Conservation (phyloP, 2,329 filamentous ascomycete species). For the Stachybotrys chlorohalonatus region DNA sequence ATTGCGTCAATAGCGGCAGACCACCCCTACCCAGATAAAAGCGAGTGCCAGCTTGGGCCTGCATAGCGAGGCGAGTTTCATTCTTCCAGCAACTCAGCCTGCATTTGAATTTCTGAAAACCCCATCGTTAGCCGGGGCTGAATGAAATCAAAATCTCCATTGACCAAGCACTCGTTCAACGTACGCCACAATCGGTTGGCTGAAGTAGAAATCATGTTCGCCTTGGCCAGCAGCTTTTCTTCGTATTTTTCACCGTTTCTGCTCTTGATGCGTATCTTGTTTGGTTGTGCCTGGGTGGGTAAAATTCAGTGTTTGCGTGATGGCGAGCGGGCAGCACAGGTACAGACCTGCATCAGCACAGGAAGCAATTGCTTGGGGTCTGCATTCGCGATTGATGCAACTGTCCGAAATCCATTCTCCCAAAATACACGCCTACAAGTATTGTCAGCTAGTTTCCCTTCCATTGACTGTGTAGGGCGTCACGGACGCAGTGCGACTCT, state of each 20-base stretch:
- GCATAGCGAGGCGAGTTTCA: conserved; percentile 4
- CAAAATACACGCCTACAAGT: conserved; percentile 50
- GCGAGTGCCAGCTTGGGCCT: background rate
- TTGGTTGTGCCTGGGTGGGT: conserved; percentile 51
- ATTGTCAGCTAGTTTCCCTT: conserved; percentile 2
- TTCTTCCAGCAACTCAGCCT: conserved; percentile 39
- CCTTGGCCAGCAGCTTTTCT: conserved; percentile 57
- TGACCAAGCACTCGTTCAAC: conserved; percentile 12
- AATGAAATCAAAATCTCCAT: background rate
- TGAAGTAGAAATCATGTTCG: conserved; percentile 57
- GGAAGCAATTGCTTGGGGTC: conserved; percentile 59
- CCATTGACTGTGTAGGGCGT: background rate
- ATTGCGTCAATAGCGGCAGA: too few species aligned
- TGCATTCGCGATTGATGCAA: conserved; percentile 60
- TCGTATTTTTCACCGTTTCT: conserved; percentile 49
- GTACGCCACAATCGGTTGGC: conserved; percentile 62
- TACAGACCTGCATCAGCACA: conserved; percentile 57
- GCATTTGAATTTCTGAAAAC: conserved; percentile 37
- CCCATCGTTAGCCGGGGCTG: conserved; percentile 5
- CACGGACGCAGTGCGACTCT: conserved; percentile 61
- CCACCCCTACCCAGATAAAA: too few species aligned
- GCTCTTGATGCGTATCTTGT: conserved; percentile 48
- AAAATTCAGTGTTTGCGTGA: background rate
- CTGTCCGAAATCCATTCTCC: conserved; percentile 64
- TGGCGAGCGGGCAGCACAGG: background rate